phyloP scores from a whole-genome alignment of 257 asterid species.

The Solanum tarijense region DNA sequence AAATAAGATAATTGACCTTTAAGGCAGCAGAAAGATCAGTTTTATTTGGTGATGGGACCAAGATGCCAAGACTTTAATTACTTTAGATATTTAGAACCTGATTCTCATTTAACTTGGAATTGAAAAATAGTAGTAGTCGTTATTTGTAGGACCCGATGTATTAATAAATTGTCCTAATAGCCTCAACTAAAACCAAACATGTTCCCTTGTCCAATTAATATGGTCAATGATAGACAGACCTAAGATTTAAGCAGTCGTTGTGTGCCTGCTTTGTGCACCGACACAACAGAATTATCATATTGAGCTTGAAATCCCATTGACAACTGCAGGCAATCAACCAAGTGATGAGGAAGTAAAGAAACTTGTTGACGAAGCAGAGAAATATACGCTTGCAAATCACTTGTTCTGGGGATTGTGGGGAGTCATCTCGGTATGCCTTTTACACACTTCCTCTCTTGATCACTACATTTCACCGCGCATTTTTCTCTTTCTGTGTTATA shows the following conservation, averaged over 20 bases:
- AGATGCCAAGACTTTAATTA: neutral
- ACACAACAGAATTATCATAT: neutral
- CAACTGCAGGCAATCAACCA: slow-evolving; percentile 39
- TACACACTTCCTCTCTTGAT: neutral
- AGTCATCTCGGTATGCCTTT: slow-evolving; percentile 60
- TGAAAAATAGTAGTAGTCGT: neutral
- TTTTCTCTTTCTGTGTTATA: neutral
- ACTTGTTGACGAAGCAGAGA: slow-evolving; percentile 49
- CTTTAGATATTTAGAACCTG: neutral
- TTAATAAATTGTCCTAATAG: neutral
- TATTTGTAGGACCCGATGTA: neutral
- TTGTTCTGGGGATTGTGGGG: slow-evolving; percentile 99
- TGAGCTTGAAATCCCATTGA: neutral
- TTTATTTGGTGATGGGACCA: neutral
- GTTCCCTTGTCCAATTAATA: neutral
- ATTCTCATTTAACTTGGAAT: neutral
- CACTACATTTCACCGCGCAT: neutral
- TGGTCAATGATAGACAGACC: neutral
- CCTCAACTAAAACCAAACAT: neutral
- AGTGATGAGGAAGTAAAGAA: slow-evolving; percentile 31
- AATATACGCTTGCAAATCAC: slow-evolving; percentile 74
- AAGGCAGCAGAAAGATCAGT: neutral
- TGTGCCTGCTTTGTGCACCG: neutral
- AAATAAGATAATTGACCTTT: neutral
- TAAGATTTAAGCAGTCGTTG: neutral